Conservation (phyloP, 108 stramenopile species). For the Pseudonitzschia multiseries region DNA sequence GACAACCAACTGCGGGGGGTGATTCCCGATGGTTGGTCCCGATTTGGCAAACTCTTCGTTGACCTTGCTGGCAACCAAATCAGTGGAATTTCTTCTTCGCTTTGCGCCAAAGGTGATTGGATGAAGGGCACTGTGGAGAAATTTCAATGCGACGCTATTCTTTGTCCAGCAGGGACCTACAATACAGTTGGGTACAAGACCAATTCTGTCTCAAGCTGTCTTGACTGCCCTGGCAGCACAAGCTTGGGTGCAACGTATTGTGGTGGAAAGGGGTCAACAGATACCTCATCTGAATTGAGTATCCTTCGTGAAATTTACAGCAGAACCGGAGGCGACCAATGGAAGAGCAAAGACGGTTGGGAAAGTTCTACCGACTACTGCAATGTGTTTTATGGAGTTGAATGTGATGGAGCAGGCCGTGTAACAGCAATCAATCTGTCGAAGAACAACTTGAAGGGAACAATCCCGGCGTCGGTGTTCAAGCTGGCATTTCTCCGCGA, state of each 20-base stretch:
- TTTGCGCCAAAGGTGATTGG: slow-evolving; percentile 46
- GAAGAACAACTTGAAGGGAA: slow-evolving; percentile 64
- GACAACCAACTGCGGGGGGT: slow-evolving; percentile 42
- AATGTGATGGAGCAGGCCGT: slow-evolving; percentile 33
- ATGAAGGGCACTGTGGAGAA: slow-evolving; percentile 53
- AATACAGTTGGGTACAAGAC: slow-evolving; percentile 53
- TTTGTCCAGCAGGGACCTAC: slow-evolving; percentile 70
- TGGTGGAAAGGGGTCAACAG: slow-evolving; percentile 33
- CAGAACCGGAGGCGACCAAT: slow-evolving; percentile 24
- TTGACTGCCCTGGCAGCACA: slow-evolving; percentile 17
- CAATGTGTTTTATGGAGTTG: slow-evolving; percentile 30
- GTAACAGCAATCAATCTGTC: slow-evolving; percentile 46
- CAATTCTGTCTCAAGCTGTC: slow-evolving; percentile 25
- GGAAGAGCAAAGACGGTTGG: slow-evolving; percentile 32
- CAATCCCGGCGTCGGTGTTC: slow-evolving; percentile 44
- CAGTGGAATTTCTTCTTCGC: slow-evolving; percentile 25
- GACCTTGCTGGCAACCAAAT: slow-evolving; percentile 49
- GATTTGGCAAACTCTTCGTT: slow-evolving; percentile 40
- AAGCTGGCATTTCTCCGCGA: slow-evolving; percentile 27
- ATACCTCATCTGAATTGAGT: slow-evolving; percentile 33
- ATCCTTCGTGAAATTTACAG: slow-evolving; percentile 52
- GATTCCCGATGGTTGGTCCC: slow-evolving; percentile 45
- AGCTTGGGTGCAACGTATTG: slow-evolving; percentile 45
- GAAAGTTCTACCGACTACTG: slow-evolving; percentile 41
- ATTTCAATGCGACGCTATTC: slow-evolving; percentile 72